Base-by-base conservation (phyloP, 306 rosid species). In the Leucaena leucocephala region DNA sequence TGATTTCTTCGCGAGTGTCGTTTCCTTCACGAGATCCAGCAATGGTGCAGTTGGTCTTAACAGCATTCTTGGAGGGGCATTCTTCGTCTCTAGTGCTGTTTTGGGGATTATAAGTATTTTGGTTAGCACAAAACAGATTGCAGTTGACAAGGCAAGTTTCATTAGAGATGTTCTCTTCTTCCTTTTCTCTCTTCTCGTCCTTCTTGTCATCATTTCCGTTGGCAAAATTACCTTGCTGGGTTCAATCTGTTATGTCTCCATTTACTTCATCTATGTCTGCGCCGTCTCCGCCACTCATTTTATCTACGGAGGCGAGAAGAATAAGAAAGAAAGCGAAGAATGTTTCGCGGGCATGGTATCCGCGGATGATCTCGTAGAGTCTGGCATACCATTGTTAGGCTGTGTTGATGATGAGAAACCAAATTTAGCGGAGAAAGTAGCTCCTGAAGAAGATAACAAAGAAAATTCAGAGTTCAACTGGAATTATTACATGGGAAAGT, bases 181-280 rank as follows among this genome's bases (percentile, higher is more conserved):
- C 80, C 82, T 90, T 1, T 78, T 87, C 87, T 89, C 78, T 57
- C 43, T 90, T 14, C 22, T 73, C 3, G 78, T 87, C 17, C 68
- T 90, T 49, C 8, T 77, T 57, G 72, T 84, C 8, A 86, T 90
- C 13, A 61, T 90, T 74, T 42, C 87, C 17, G 73, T 45, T 76
- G 82, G 85, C 7, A 71, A 81, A 77, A 82, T 90, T 19, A 85
- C 57, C 76, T 55, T 86, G 52, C 86, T 85, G 90, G 88, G 81
- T 49, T 80, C 94, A 5, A 54, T 87, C 57, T 83, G 83, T 34
- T 84, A 82, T 78, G 63, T 72, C 57, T 78, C 84, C 17, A 71
- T 90, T 43, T 90, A 90, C 80, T 19, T 90, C 13, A 76, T 78
- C 8, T 90, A 89, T 46, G 93, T 89, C 48, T 66, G 81, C 17